These are phyloP conservation scores for Leptodontidium sp. DNA, from an alignment of 2,329 filamentous ascomycete species.

Conservation along the genomic window DNA sequence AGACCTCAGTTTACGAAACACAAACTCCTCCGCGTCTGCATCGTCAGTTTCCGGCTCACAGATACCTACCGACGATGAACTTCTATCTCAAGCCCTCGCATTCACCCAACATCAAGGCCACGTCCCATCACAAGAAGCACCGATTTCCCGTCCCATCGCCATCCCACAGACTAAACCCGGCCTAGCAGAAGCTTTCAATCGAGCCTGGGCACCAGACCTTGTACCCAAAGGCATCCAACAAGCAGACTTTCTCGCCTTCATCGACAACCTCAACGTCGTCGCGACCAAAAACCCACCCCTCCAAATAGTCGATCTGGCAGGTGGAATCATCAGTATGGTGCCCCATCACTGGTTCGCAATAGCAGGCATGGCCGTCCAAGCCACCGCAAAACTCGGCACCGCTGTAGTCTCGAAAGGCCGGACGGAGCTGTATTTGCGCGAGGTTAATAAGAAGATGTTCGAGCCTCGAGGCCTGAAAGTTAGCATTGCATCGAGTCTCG, in stretches of 20 bases:
- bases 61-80: not conserved
- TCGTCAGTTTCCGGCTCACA: not conserved
- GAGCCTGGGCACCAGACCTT: slow-evolving; percentile 40
- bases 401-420: slow-evolving; percentile 41
- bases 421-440: slow-evolving; percentile 43
- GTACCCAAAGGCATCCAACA: slow-evolving; percentile 37
- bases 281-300: slow-evolving; percentile 46
- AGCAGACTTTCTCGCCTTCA: slow-evolving; percentile 46
- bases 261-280: slow-evolving; percentile 50
- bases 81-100: slow-evolving; percentile 15
- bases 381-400: slow-evolving; percentile 37
- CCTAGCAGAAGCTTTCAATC: slow-evolving; percentile 39
- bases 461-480: slow-evolving; percentile 46
- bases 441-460: slow-evolving; percentile 47
- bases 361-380: slow-evolving; percentile 37
- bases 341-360: slow-evolving; percentile 43
- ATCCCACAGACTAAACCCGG: slow-evolving; percentile 28
- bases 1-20: not conserved
- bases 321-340: slow-evolving; percentile 42
- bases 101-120: slow-evolving; percentile 9
- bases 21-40: not conserved
- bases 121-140: not conserved
- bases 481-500: slow-evolving; percentile 39
- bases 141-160: slow-evolving; percentile 25
- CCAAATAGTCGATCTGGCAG: slow-evolving; percentile 40